Evolutionary conservation across 805 yeast genomes (phyloP), one percentile per base, ranked within the genome.

Genomic region (Myxozyma vanderwaltii): DNA sequence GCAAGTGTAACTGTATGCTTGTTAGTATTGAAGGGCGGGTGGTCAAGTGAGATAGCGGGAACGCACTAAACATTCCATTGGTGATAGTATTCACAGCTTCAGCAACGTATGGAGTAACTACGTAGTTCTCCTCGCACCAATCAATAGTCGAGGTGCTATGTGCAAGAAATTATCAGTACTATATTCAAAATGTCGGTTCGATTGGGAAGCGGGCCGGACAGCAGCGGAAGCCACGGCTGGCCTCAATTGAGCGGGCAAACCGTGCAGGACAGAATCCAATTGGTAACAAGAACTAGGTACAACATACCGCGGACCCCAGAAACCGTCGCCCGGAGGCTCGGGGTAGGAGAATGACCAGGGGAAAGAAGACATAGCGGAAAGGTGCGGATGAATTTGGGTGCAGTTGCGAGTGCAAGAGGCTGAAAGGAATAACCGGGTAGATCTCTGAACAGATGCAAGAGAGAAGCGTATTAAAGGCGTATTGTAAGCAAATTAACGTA

Each of bases 61-160:
- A 53, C 65, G 39, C 43, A 52, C 76, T 75, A 66, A 83, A 84
- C 35, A 77, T 76, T 1, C 79, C 74, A 64, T 94, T 94, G 44
- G 99, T 90, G 27, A 84, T 68, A 2, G 97, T 89, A 71, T 94
- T 94, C 59, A 92, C 80, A 57, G 89, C 87, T 72, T 94, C 99
- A 3, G 98, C 97, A 54, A 94, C 79, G 69, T 88, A 94, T 12
- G 81, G 81, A 12, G 92, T 81, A 1, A 91, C 88, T 10, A 91
- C 92, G 71, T 92, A 92, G 76, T 92, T 92, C 73, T 94, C 98
- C 70, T 92, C 99, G 75, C 99, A 92, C 98, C 98, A 92, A 70
- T 92, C 99, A 39, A 94, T 94, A n/a, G 98, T 91, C 39, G 96
- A 82, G 0, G 98, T 91, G 2, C 76, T 69, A 29, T 12, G 17